phyloP scores from a whole-genome alignment of 2,329 filamentous ascomycete species.

The Aspergillus puulaauensis region DNA sequence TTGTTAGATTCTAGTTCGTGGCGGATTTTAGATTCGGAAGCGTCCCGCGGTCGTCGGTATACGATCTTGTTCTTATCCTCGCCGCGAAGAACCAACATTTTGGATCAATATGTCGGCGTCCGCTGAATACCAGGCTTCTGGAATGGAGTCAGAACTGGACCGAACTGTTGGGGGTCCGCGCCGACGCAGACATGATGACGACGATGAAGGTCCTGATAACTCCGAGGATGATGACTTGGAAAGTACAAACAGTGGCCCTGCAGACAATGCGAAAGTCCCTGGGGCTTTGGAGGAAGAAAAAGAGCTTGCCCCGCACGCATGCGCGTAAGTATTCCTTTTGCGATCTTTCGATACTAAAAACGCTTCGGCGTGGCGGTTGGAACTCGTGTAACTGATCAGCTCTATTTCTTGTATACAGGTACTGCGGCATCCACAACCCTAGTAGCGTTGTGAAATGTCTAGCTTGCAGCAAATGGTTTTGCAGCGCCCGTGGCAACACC shows the following conservation, averaged over 20 bases:
- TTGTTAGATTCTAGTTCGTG: conserved; percentile 6
- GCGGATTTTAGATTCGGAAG: conserved; percentile 2
- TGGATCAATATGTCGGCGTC: conserved; percentile 77
- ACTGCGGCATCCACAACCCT: conserved; percentile 96
- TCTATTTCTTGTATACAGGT: conserved; percentile 53
- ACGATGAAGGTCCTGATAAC: conserved; percentile 82
- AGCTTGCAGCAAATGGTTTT: conserved; percentile 97
- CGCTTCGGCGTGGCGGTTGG: not conserved
- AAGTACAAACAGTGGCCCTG: conserved; percentile 76
- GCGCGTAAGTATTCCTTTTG: conserved; percentile 67
- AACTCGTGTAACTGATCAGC: not conserved
- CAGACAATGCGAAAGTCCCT: conserved; percentile 65
- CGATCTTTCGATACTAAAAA: not conserved
- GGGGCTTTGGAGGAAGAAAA: conserved; percentile 73
- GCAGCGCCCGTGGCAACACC: conserved; percentile 92
- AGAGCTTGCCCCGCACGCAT: conserved; percentile 89
- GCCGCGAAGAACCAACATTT: conserved; percentile 48
- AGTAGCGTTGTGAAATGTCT: conserved; percentile 95
- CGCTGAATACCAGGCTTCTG: conserved; percentile 71
- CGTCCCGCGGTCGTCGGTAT: not conserved
- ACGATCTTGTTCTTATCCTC: not conserved
- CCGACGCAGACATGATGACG: conserved; percentile 75
- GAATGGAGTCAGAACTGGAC: conserved; percentile 60
- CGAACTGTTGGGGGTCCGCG: conserved; percentile 66
- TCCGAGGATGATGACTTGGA: conserved; percentile 79